Percentiles rank a stretch among this genome's conserved stretches.
Conservation (phyloP, 208 protist genomes). For the Acanthamoeba quina region DNA sequence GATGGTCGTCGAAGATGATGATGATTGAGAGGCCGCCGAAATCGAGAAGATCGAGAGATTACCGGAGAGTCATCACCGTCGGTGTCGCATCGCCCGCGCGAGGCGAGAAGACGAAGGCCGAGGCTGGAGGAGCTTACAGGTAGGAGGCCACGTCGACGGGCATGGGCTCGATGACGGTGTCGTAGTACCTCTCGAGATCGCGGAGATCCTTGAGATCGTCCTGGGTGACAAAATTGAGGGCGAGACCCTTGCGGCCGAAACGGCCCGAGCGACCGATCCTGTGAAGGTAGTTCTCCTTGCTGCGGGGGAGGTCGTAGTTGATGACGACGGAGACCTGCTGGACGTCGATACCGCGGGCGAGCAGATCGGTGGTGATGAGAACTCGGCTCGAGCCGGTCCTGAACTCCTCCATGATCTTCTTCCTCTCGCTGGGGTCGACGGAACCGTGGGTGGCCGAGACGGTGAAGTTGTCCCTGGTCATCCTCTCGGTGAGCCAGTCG, state of each 20-base stretch:
- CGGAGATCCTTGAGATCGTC: conserved; percentile 97
- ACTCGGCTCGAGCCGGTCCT: conserved; percentile 96
- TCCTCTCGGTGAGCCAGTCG: too few species aligned
- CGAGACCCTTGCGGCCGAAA: conserved; percentile 99
- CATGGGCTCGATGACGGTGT: conserved; percentile 99
- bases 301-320: conserved; percentile 99
- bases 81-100: neutral
- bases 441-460: conserved; percentile 94
- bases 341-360: conserved; percentile 99
- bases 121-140: conserved; percentile 62
- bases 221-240: conserved; percentile 99
- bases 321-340: conserved; percentile 99
- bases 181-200: conserved; percentile 99
- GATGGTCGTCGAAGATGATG: neutral
- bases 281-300: conserved; percentile 99
- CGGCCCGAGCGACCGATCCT: conserved; percentile 99
- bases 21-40: neutral
- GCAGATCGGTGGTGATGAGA: conserved; percentile 99
- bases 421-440: conserved; percentile 97
- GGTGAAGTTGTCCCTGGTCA: neutral
- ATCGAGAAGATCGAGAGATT: neutral
- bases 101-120: neutral
- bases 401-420: conserved; percentile 99
- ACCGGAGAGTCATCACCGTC: neutral
- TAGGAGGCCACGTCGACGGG: conserved; percentile 95